Evolutionary conservation across 192 early-diverging fungal species (phyloP).

Genomic region (Borealophlyctis nickersoniae): DNA sequence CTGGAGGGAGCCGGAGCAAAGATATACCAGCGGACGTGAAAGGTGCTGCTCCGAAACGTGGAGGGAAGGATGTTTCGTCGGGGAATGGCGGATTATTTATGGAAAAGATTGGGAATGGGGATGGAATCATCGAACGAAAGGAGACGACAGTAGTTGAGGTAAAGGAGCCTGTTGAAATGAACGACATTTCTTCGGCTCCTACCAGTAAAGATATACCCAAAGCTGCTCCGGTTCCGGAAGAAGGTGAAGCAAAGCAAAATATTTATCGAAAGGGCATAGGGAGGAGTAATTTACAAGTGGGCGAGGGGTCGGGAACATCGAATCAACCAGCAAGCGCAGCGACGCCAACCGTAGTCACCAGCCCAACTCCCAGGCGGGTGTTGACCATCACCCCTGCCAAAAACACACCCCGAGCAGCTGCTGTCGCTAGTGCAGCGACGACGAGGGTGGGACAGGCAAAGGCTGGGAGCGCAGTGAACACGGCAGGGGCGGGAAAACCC

Average conservation of each 20-base stretch:
- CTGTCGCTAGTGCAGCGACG: not conserved
- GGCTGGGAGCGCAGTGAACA: too few relatives aligned
- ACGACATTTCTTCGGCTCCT: too few relatives aligned
- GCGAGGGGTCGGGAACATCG: too few relatives aligned
- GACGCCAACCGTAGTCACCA: not conserved
- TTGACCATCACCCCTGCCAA: conserved; percentile 27
- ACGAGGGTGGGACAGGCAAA: not conserved
- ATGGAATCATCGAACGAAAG: not conserved
- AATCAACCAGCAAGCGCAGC: too few relatives aligned
- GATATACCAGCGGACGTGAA: not conserved
- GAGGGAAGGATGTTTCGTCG: not conserved
- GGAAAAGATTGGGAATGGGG: not conserved
- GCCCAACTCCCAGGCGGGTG: conserved; percentile 23
- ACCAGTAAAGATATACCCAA: too few relatives aligned
- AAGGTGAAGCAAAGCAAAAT: too few relatives aligned
- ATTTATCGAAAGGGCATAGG: too few relatives aligned
- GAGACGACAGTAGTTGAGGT: too few relatives aligned
- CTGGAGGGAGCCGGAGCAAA: not conserved
- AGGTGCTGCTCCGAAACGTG: not conserved
- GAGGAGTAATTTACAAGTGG: too few relatives aligned
- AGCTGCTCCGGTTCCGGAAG: too few relatives aligned
- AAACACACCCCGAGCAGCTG: not conserved
- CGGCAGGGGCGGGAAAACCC: too few relatives aligned
- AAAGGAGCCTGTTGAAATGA: too few relatives aligned
- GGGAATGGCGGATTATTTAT: not conserved